Evolutionary conservation across 139 green algal species (phyloP).

Genomic region (Haematococcus sp.): DNA sequence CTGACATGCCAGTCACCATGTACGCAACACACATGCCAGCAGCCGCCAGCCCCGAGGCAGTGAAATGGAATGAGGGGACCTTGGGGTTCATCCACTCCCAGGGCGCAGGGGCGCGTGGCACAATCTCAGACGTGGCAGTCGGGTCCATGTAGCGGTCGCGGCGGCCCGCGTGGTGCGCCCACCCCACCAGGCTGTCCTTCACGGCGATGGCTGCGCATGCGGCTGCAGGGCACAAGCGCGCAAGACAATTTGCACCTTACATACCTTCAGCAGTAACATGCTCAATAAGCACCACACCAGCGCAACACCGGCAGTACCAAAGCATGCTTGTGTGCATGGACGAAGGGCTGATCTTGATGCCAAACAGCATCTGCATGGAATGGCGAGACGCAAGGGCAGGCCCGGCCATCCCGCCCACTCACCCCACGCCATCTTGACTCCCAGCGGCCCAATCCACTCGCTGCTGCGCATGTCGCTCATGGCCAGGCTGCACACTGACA

Average conservation of each 20-base stretch:
- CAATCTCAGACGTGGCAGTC: neutral
- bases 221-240: neutral
- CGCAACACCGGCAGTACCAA: neutral
- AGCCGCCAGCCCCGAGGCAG: slow-evolving; percentile 6
- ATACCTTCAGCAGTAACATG: too few relatives aligned
- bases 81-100: slow-evolving; percentile 15
- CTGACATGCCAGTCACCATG: slow-evolving; percentile 44
- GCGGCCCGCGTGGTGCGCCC: slow-evolving; percentile 11
- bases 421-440: slow-evolving; percentile 48
- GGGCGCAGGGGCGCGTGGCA: neutral
- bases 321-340: neutral
- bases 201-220: slow-evolving; percentile 21
- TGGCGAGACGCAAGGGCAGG: too few relatives aligned
- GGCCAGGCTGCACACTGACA: slow-evolving; percentile 25
- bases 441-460: slow-evolving; percentile 21
- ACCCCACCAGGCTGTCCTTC: slow-evolving; percentile 14
- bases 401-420: slow-evolving; percentile 13
- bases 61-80: neutral
- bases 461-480: slow-evolving; percentile 41
- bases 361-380: too few relatives aligned
- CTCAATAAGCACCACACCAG: too few relatives aligned
- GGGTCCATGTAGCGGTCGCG: neutral
- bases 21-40: slow-evolving; percentile 23
- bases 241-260: too few relatives aligned
- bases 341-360: neutral